phyloP scores from a whole-genome alignment of 2,329 filamentous ascomycete genomes.

The Eutypella sp. region DNA sequence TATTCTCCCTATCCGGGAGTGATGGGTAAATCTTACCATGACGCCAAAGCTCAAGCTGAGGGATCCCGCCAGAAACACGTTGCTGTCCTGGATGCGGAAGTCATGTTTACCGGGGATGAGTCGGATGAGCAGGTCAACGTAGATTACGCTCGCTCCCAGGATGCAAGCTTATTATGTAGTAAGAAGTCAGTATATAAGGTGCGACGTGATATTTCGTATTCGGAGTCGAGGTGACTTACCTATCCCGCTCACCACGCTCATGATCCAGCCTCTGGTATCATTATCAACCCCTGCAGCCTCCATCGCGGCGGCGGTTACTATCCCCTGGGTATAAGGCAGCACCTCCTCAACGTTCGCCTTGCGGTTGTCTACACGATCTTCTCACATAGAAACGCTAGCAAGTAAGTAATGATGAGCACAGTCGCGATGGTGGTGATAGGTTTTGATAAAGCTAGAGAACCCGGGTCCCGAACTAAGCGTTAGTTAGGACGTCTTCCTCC shows the following conservation, averaged over 20 bases:
- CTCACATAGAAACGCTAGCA: neutral
- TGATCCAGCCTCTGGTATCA: conserved; percentile 90
- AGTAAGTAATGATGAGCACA: neutral
- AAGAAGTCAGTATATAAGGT: conserved; percentile 10
- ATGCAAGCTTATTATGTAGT: conserved; percentile 47
- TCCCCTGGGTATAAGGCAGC: conserved; percentile 11
- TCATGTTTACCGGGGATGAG: conserved; percentile 66
- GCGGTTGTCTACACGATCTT: neutral
- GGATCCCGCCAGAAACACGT: conserved; percentile 79
- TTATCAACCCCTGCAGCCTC: conserved; percentile 51
- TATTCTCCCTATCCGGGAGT: conserved; percentile 1
- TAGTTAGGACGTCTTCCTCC: too few species aligned
- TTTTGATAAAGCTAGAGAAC: too few species aligned
- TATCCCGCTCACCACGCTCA: conserved; percentile 76
- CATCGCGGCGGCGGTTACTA: conserved; percentile 32
- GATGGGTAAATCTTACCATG: conserved; percentile 61
- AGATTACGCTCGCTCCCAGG: conserved; percentile 78
- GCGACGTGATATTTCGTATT: conserved; percentile 2
- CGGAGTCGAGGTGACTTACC: conserved; percentile 47
- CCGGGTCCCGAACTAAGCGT: too few species aligned
- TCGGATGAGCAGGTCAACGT: conserved; percentile 72
- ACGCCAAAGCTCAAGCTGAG: conserved; percentile 92
- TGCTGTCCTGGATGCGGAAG: conserved; percentile 88
- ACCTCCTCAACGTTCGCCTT: conserved; percentile 14
- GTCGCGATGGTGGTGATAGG: too few species aligned